Evolutionary conservation across 805 yeast genomes (phyloP).

Genomic region (Saturnispora mendoncae): DNA sequence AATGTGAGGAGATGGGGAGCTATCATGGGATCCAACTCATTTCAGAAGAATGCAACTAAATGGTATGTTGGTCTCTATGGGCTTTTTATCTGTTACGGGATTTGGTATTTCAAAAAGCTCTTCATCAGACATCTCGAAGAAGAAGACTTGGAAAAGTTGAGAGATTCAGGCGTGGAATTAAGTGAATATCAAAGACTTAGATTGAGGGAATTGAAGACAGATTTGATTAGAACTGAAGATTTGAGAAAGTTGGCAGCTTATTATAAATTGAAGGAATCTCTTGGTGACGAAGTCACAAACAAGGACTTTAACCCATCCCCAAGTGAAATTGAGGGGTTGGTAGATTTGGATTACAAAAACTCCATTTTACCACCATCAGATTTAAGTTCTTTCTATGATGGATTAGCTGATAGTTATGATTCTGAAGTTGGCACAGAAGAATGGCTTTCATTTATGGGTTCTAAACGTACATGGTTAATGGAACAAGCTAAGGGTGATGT

Average conservation of each 20-base stretch:
- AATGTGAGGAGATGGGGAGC: constrained; percentile 43
- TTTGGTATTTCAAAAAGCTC: constrained; percentile 56
- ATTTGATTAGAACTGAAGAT: constrained; percentile 57
- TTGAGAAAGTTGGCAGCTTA: constrained; percentile 51
- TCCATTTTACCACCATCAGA: constrained; percentile 65
- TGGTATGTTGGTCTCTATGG: constrained; percentile 54
- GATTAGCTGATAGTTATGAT: constrained; percentile 74
- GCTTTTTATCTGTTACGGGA: constrained; percentile 48
- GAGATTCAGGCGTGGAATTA: constrained; percentile 30
- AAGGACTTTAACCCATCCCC: constrained; percentile 28
- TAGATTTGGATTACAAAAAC: constrained; percentile 25
- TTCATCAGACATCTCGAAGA: constrained; percentile 58
- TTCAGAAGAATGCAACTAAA: constrained; percentile 54
- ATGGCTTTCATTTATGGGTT: constrained; percentile 46
- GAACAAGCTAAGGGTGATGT: constrained; percentile 78
- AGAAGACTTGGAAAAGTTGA: constrained; percentile 24
- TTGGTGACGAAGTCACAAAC: constrained; percentile 13
- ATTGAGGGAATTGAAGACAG: constrained; percentile 49
- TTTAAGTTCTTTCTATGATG: constrained; percentile 71
- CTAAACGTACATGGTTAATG: constrained; percentile 73
- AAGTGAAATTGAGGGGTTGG: constrained; percentile 24
- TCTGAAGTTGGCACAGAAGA: constrained; percentile 71
- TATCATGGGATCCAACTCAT: constrained; percentile 42
- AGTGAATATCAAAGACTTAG: constrained; percentile 59
- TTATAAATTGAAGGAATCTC: constrained; percentile 34